A percentile compares a stretch with the other conserved stretches of the same genome.
Evolutionary conservation across 2,329 filamentous ascomycete species (phyloP).

Genomic region (Pseudopyricularia cyperi): DNA sequence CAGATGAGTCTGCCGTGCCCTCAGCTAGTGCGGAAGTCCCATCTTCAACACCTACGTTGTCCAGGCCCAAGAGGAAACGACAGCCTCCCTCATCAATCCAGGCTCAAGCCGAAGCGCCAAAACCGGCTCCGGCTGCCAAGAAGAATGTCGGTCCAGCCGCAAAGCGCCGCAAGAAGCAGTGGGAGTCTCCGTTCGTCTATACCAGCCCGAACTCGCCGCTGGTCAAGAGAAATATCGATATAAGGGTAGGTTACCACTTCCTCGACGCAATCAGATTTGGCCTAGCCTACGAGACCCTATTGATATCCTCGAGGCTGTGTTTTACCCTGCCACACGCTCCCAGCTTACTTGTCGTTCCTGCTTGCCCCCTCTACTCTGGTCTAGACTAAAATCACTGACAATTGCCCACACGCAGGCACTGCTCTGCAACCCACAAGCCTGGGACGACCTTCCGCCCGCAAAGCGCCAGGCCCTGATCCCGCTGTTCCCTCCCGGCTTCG

Average conservation of each 20-base stretch:
- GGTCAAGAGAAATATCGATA: conserved; percentile 12
- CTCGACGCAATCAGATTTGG: too few relatives aligned
- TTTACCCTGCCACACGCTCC: neutral
- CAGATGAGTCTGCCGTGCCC: neutral
- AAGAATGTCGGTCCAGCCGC: conserved; percentile 10
- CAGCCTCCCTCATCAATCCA: neutral
- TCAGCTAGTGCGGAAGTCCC: neutral
- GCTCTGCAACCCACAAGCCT: conserved; percentile 21
- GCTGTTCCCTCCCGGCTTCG: conserved; percentile 22
- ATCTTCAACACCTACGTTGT: neutral
- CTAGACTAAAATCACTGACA: too few relatives aligned
- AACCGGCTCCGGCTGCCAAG: neutral
- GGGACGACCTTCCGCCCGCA: conserved; percentile 19
- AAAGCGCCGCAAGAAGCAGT: conserved; percentile 9
- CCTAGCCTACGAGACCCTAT: too few relatives aligned
- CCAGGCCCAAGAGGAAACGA: neutral
- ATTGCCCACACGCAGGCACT: conserved; percentile 18
- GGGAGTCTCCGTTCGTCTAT: conserved; percentile 18
- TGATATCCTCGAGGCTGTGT: too few relatives aligned
- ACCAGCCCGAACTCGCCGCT: conserved; percentile 22
- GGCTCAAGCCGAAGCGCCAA: neutral
- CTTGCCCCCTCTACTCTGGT: too few relatives aligned
- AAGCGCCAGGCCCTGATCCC: conserved; percentile 20
- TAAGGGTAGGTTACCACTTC: conserved; percentile 18
- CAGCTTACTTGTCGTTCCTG: neutral